Conservation (phyloP, 2,329 filamentous ascomycete genomes). For the Fusarium sp. region DNA sequence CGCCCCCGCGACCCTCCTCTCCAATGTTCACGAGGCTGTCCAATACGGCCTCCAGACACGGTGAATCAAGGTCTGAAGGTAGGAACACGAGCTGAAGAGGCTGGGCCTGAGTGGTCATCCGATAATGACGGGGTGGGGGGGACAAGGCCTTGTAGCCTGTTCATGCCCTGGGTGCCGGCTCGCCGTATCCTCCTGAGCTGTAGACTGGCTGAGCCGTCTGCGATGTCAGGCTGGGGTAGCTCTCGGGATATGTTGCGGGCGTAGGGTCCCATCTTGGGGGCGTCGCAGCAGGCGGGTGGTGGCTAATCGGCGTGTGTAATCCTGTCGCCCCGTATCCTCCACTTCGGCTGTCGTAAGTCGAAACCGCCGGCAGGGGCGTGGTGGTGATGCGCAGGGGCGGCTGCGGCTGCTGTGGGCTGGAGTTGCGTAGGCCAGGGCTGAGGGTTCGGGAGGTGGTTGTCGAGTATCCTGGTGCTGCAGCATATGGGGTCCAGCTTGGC, state of each 20-base stretch:
- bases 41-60: conserved; percentile 40
- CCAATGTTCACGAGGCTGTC: conserved; percentile 48
- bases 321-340: conserved; percentile 56
- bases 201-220: conserved; percentile 56
- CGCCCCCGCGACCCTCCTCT: conserved; percentile 45
- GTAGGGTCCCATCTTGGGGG: conserved; percentile 57
- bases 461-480: conserved; percentile 49
- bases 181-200: conserved; percentile 55
- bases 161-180: conserved; percentile 58
- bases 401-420: conserved; percentile 51
- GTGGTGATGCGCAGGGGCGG: conserved; percentile 53
- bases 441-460: conserved; percentile 56
- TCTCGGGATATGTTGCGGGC: conserved; percentile 53
- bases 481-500: conserved; percentile 62
- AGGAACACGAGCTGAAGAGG: conserved; percentile 38
- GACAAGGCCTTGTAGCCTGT: conserved; percentile 22
- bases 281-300: conserved; percentile 53
- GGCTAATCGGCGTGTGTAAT: conserved; percentile 54
- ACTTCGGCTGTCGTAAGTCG: conserved; percentile 54
- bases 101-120: conserved; percentile 36
- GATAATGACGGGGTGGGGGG: conserved; percentile 24
- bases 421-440: conserved; percentile 51
- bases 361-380: conserved; percentile 51
- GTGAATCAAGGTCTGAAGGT: conserved; percentile 25
- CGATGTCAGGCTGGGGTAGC: conserved; percentile 53